phyloP scores from a whole-genome alignment of 2,329 filamentous ascomycete species.

The Hypoxylon sp. region DNA sequence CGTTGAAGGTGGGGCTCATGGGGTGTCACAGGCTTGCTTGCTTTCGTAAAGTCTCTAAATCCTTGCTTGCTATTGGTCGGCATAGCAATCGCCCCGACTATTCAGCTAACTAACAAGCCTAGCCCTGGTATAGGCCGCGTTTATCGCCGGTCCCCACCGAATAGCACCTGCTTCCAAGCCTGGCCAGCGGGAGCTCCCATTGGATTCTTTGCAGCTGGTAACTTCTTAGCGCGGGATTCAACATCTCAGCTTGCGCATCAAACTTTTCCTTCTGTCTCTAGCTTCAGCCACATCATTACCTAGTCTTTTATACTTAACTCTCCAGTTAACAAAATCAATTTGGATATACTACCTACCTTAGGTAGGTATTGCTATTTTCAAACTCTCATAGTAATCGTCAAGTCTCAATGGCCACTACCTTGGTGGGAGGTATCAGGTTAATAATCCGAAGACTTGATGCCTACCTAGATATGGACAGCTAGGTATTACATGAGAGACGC shows the following conservation, averaged over 20 bases:
- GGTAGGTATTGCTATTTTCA: no score
- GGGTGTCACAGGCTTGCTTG: conserved; percentile 23
- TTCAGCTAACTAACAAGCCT: conserved; percentile 39
- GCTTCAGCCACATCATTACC: background rate
- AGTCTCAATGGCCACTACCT: background rate
- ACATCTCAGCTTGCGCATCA: conserved; percentile 11
- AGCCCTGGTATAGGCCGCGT: conserved; percentile 25
- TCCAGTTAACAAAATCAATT: background rate
- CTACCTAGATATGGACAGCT: background rate
- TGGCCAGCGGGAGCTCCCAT: conserved; percentile 41
- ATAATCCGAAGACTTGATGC: background rate
- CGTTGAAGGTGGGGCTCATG: conserved; percentile 30
- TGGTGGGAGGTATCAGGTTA: background rate
- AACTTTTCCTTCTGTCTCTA: background rate
- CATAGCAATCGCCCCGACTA: conserved; percentile 4
- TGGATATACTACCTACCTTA: background rate
- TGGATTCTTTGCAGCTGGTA: conserved; percentile 27
- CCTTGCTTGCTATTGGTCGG: conserved; percentile 29
- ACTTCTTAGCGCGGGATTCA: conserved; percentile 28
- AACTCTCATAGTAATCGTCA: background rate
- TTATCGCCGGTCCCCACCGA: conserved; percentile 38
- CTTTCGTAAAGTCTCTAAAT: conserved; percentile 32
- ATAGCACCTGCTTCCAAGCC: conserved; percentile 37
- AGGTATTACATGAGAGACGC: background rate
- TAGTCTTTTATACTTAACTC: background rate